Evolutionary conservation across 257 asterid species (phyloP), one percentile per base, ranked within the genome.

Genomic region (Plectranthus barbatus): DNA sequence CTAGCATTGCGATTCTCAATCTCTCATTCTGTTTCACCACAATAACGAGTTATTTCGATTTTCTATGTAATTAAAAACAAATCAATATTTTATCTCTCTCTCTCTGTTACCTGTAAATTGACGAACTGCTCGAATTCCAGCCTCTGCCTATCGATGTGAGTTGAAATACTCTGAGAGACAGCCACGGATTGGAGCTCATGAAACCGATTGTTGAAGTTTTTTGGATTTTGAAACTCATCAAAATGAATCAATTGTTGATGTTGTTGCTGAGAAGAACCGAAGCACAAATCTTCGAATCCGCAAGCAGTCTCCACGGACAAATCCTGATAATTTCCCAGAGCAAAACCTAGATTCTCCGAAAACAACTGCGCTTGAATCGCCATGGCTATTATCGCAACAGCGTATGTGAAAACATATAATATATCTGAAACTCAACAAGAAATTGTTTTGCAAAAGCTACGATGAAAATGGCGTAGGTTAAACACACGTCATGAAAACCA

Each of bases 351-450:
- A 72, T 83, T 80, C 18, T 83, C 89, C 1, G 81, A 24, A 63
- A 68, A 86, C 50, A 76, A 9, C 61, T 84, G 88, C 0, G 95
- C 83, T 77, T 80, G 86, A 73, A 89, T 77, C 19, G 94, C 95
- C 97, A 84, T 85, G 10, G 9, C 4, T 48, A 5, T 18, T 47
- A 4, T 48, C 20, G 10, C 55, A 17, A 1, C 31, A n/a, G n/a
- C n/a, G n/a, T n/a, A n/a, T n/a, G n/a, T n/a, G n/a, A n/a, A n/a
- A n/a, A 47, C 17, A 19, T 36, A 17, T 34, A 2, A 31, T 1
- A 37, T 9, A n/a, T 11, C 44, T 37, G n/a, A 11, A 37, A 37
- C n/a, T 37, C n/a, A 10, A 9, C 1, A 0, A 0, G 1, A 9
- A 1, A 5, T 34, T 34, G 63, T 53, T 66, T 66, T 66, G 56